Evolutionary conservation across 352 stramenopile genomes (phyloP).

Genomic region (Phytophthora pistaciae): DNA sequence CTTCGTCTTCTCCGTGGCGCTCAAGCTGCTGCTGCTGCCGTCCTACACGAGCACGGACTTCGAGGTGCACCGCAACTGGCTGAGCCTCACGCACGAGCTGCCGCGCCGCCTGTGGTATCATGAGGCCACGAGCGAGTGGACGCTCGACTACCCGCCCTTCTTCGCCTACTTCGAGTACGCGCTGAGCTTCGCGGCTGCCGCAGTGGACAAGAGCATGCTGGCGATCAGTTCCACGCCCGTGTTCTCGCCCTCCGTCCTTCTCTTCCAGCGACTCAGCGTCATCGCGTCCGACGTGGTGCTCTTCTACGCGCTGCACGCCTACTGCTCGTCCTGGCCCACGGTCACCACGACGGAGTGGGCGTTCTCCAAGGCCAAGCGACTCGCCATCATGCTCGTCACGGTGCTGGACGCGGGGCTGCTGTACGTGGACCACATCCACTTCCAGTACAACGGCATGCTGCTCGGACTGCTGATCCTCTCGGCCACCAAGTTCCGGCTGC

Average conservation of each 20-base stretch:
- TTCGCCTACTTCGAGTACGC: constrained; percentile 98
- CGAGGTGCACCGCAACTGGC: constrained; percentile 99
- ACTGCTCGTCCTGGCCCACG: constrained; percentile 84
- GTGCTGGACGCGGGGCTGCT: constrained; percentile 95
- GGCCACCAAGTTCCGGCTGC: constrained; percentile 79
- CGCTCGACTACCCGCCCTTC: constrained; percentile 98
- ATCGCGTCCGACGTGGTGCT: constrained; percentile 92
- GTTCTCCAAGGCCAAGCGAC: constrained; percentile 66
- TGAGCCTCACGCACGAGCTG: constrained; percentile 94
- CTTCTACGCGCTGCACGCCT: constrained; percentile 83
- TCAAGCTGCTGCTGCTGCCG: constrained; percentile 93
- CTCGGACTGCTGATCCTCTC: constrained; percentile 95
- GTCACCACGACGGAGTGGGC: constrained; percentile 76
- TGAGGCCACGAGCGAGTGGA: constrained; percentile 96
- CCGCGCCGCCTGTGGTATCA: constrained; percentile 95
- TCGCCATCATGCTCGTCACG: constrained; percentile 88
- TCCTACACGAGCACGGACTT: constrained; percentile 98
- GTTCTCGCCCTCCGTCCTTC: constrained; percentile 65
- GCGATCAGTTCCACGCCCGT: constrained; percentile 67
- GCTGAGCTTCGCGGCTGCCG: constrained; percentile 71
- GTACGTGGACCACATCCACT: constrained; percentile 99
- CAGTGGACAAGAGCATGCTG: constrained; percentile 76
- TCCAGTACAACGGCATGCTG: constrained; percentile 99
- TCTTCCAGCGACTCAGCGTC: constrained; percentile 95
- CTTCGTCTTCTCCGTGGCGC: constrained; percentile 53